A percentile compares a stretch with the other conserved stretches of the same genome.
Conservation (phyloP, 176 grass and related monocot genomes). For the Zea mays region DNA sequence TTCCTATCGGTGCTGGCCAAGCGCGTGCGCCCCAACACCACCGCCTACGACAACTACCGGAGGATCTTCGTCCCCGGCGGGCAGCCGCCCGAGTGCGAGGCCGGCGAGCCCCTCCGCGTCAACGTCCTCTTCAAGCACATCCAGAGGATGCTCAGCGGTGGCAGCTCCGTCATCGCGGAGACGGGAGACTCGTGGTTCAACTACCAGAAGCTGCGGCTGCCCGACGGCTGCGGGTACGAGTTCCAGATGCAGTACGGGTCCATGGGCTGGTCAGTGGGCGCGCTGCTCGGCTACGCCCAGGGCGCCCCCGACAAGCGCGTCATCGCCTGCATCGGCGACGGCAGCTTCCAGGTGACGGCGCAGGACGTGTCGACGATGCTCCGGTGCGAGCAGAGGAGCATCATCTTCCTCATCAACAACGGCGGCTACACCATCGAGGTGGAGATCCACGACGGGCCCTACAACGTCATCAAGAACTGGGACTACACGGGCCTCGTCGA, state of each 20-base stretch:
- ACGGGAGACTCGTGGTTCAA: conserved; percentile 88
- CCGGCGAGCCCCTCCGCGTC: conserved; percentile 52
- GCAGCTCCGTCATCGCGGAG: conserved; percentile 63
- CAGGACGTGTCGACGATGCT: conserved; percentile 85
- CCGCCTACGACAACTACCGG: conserved; percentile 63
- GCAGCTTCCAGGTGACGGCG: conserved; percentile 86
- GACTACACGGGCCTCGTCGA: conserved; percentile 65
- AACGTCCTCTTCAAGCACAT: conserved; percentile 86
- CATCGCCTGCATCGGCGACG: conserved; percentile 74
- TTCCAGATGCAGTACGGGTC: conserved; percentile 96
- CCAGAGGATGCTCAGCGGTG: conserved; percentile 55
- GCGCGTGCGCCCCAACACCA: conserved; percentile 52
- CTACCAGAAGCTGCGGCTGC: conserved; percentile 86
- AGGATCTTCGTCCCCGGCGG: conserved; percentile 70
- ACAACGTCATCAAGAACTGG: conserved; percentile 98
- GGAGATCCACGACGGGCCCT: conserved; percentile 81
- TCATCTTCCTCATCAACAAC: conserved; percentile 92
- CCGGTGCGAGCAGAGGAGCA: conserved; percentile 54
- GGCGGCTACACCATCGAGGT: conserved; percentile 93
- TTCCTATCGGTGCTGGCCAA: conserved; percentile 48
- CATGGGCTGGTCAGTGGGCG: conserved; percentile 73
- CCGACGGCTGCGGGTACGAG: conserved; percentile 68
- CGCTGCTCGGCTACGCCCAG: conserved; percentile 72
- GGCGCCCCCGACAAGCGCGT: conserved; percentile 49
- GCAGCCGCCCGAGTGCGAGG: conserved; percentile 35